These are phyloP conservation scores for Trichodelitschia bisporula DNA, from an alignment of 495 filamentous ascomycete species.

Conservation along the genomic window DNA sequence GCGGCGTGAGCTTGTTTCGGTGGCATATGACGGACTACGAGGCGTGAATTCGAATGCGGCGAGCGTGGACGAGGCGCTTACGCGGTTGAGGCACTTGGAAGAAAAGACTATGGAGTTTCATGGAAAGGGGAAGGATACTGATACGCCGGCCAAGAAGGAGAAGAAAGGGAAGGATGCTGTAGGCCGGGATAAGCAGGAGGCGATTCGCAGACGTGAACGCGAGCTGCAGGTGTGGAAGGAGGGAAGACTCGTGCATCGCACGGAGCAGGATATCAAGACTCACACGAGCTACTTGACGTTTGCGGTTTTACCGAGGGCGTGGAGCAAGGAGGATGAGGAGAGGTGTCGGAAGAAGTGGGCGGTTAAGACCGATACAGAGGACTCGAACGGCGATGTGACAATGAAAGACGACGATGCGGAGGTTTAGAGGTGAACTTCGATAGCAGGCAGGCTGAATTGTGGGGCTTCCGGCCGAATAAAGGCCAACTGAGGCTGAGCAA, in stretches of 20 bases:
- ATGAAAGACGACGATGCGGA: too few species aligned
- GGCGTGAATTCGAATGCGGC: slow-evolving; percentile 33
- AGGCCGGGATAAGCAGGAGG: slow-evolving; percentile 4
- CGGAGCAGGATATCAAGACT: slow-evolving; percentile 73
- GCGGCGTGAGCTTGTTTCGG: slow-evolving; percentile 52
- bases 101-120: slow-evolving; percentile 3
- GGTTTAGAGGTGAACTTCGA: too few species aligned
- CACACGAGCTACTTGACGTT: slow-evolving; percentile 94
- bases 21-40: slow-evolving; percentile 28
- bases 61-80: slow-evolving; percentile 55
- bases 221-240: slow-evolving; percentile 25
- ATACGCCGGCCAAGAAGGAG: slow-evolving; percentile 1
- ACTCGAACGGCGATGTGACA: too few species aligned
- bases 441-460: too few species aligned
- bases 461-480: too few species aligned
- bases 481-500: too few species aligned
- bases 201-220: slow-evolving; percentile 3
- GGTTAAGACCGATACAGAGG: too few species aligned
- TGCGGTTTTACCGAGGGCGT: slow-evolving; percentile 64
- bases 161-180: slow-evolving; percentile 7
- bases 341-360: slow-evolving; percentile 35
- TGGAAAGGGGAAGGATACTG: slow-evolving; percentile 1
- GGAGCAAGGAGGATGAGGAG: slow-evolving; percentile 66
- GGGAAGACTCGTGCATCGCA: slow-evolving; percentile 51
- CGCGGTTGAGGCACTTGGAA: slow-evolving; percentile 36